Percentiles rank a stretch among this genome's conserved stretches.
These are phyloP conservation scores for Aureobasidium mangrovei DNA, from an alignment of 2,329 filamentous ascomycete species.

Conservation along the genomic window DNA sequence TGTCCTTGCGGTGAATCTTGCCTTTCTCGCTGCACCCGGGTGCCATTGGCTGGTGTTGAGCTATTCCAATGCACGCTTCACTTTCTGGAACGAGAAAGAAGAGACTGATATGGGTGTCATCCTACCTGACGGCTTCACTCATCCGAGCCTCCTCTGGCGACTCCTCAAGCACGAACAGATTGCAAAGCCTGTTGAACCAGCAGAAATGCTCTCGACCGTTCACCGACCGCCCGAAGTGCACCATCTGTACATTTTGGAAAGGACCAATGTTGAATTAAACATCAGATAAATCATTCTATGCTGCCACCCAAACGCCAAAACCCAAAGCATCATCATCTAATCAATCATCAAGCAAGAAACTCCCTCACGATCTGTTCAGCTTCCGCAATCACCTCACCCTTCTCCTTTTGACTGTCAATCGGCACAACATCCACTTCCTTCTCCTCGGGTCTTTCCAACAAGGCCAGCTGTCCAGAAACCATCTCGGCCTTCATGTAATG, in stretches of 20 bases:
- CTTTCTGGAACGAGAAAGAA: neutral
- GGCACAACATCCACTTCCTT: conserved; percentile 32
- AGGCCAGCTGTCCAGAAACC: conserved; percentile 29
- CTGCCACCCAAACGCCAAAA: no score
- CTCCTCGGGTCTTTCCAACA: conserved; percentile 23
- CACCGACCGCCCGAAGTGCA: neutral
- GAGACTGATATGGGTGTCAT: neutral
- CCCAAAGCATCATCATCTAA: no score
- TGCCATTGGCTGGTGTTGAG: neutral
- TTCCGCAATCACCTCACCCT: conserved; percentile 15
- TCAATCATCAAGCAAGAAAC: neutral
- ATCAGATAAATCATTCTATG: no score
- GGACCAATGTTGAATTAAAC: neutral
- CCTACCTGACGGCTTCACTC: neutral
- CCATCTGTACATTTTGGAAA: neutral
- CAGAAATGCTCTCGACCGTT: neutral
- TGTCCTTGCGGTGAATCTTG: neutral
- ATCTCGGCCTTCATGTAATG: conserved; percentile 33
- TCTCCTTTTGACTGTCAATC: conserved; percentile 17
- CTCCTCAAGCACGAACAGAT: neutral
- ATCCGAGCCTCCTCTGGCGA: neutral
- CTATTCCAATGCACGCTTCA: neutral
- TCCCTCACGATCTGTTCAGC: conserved; percentile 2
- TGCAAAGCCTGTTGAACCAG: neutral
- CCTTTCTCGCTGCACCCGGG: neutral